Percentiles rank a stretch among this genome's conserved stretches.
Evolutionary conservation across 2,329 filamentous ascomycete species (phyloP).

Genomic region (Neopestalotiopsis sp.): DNA sequence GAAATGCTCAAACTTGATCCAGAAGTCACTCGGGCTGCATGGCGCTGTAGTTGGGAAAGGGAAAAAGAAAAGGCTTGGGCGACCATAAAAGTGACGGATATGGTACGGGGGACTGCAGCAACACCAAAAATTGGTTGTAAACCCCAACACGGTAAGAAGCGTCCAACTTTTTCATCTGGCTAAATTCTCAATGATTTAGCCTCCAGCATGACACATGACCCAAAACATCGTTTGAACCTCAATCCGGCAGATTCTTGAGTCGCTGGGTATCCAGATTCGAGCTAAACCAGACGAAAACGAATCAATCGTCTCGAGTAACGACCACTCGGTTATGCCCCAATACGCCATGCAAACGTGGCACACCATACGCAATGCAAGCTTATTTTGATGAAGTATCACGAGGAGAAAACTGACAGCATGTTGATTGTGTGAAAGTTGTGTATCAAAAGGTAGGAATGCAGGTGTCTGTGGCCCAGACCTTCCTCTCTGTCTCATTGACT

Average conservation of each 20-base stretch:
- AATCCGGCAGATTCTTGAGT: conserved; percentile 12
- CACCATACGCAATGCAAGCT: background rate
- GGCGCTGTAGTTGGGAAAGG: background rate
- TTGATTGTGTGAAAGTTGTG: background rate
- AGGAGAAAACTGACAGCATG: background rate
- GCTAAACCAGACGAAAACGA: background rate
- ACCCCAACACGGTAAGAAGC: background rate
- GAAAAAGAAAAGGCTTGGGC: background rate
- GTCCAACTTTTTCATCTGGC: conserved; percentile 4
- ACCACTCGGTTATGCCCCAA: conserved; percentile 4
- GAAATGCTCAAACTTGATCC: background rate
- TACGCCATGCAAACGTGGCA: conserved; percentile 11
- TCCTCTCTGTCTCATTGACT: background rate
- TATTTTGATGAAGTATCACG: background rate
- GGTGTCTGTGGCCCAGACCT: background rate
- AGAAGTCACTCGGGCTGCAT: background rate
- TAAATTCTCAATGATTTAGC: conserved; percentile 15
- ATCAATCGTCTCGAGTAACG: conserved; percentile 5
- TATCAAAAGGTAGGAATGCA: background rate
- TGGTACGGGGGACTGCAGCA: background rate
- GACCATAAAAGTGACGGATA: background rate
- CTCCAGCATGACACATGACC: conserved; percentile 9
- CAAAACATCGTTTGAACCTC: conserved; percentile 8
- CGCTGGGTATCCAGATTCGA: conserved; percentile 8
- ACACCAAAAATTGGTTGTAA: background rate